Percentiles rank a stretch among this genome's conserved stretches.
These are phyloP conservation scores for Rheum nobile DNA, from an alignment of 148 eudicot species.

Conservation along the genomic window DNA sequence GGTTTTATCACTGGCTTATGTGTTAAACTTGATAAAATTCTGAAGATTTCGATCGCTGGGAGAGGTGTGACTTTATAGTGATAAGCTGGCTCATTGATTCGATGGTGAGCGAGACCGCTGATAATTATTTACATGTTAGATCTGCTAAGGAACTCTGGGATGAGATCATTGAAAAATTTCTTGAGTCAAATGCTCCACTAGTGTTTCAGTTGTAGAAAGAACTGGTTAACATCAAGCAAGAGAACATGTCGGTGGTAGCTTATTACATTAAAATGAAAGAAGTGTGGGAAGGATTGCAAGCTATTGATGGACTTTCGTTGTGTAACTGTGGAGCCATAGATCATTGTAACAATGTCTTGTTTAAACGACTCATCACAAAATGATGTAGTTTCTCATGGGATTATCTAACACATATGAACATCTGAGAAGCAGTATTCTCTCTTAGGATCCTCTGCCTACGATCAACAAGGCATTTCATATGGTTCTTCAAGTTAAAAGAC, in stretches of 20 bases:
- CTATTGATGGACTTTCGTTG: too few species aligned
- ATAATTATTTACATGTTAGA: neutral
- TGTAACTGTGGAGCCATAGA: too few species aligned
- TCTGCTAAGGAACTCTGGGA: neutral
- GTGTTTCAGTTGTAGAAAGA: neutral
- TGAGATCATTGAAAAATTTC: neutral
- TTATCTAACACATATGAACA: too few species aligned
- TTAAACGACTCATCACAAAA: too few species aligned
- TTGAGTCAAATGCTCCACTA: neutral
- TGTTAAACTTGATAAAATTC: too few species aligned
- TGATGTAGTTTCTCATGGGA: too few species aligned
- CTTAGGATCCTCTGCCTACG: too few species aligned
- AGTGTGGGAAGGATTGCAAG: neutral
- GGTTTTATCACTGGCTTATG: too few species aligned
- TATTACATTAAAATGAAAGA: neutral
- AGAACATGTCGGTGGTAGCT: neutral
- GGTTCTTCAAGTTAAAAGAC: too few species aligned
- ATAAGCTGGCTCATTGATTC: neutral
- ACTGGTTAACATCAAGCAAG: neutral
- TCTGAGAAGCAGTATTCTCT: too few species aligned
- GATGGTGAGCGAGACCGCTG: neutral
- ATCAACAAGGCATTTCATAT: too few species aligned
- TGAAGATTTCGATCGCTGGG: neutral
- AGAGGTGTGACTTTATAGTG: neutral
- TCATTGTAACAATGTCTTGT: too few species aligned